Conservation (phyloP, 2,329 filamentous ascomycete genomes). For the Apiospora pterosperma region DNA sequence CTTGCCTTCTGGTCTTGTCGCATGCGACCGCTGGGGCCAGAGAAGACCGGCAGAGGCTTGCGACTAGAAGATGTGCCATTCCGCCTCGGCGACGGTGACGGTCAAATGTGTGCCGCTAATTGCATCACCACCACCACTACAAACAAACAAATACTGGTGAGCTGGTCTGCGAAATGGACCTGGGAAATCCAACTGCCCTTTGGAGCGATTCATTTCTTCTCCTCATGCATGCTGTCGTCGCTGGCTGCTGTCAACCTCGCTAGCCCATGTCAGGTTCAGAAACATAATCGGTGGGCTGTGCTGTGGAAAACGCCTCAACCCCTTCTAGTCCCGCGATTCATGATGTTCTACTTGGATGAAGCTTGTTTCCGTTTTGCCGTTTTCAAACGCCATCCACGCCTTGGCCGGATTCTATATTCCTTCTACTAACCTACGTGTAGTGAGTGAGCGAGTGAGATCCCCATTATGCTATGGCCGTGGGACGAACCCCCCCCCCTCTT, state of each 20-base stretch:
- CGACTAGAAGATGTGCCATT: not conserved
- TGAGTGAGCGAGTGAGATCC: not conserved
- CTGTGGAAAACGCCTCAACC: not conserved
- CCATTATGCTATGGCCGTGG: not conserved
- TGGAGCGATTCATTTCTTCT: not conserved
- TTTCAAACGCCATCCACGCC: not conserved
- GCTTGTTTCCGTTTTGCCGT: not conserved
- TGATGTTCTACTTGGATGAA: not conserved
- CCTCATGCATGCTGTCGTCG: not conserved
- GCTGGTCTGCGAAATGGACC: not conserved
- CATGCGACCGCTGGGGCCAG: too few species aligned
- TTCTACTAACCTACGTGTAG: not conserved
- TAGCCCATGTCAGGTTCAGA: not conserved
- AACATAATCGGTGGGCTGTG: not conserved
- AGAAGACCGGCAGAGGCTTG: not conserved
- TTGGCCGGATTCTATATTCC: not conserved
- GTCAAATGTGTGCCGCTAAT: not conserved
- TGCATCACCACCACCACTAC: not conserved
- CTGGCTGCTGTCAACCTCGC: not conserved
- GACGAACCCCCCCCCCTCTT: not conserved
- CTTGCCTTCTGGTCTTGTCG: too few species aligned
- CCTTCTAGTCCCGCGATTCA: not conserved
- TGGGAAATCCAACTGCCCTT: too few species aligned
- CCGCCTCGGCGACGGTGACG: not conserved
- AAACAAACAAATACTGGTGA: not conserved